Evolutionary conservation across 768 basidiomycete genomes (phyloP).

Genomic region (Mycena venus): DNA sequence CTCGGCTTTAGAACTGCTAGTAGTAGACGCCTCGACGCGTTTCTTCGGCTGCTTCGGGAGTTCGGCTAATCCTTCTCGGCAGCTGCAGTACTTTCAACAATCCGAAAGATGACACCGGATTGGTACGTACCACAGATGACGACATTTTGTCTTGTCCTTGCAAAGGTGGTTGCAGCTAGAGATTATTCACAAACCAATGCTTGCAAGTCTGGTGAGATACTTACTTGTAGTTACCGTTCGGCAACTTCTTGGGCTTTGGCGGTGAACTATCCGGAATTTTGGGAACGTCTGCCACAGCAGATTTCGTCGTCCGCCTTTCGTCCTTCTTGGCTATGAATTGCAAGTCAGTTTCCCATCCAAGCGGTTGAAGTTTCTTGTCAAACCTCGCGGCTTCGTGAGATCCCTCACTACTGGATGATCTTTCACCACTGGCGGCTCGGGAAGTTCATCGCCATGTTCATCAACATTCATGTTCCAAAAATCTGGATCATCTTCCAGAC

Average conservation of each 20-base stretch:
- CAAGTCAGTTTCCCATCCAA: not conserved
- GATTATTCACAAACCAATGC: not conserved
- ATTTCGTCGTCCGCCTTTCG: not conserved
- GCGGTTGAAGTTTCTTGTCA: constrained; percentile 4
- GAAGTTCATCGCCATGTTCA: constrained; percentile 48
- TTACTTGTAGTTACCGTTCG: constrained; percentile 77
- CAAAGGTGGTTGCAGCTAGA: constrained; percentile 84
- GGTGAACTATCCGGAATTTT: not conserved
- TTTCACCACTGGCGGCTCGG: constrained; percentile 39
- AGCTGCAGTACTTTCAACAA: constrained; percentile 58
- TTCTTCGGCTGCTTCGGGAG: constrained; percentile 54
- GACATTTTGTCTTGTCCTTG: constrained; percentile 81
- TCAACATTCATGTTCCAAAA: constrained; percentile 74
- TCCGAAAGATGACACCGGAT: not conserved
- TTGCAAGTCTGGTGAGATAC: constrained; percentile 27
- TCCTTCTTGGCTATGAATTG: constrained; percentile 22
- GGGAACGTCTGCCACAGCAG: not conserved
- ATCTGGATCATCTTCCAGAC: constrained; percentile 76
- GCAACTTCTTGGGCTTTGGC: constrained; percentile 53
- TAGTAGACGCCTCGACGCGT: constrained; percentile 17
- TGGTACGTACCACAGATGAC: constrained; percentile 77
- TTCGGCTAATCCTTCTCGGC: constrained; percentile 75
- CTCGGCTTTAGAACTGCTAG: not conserved
- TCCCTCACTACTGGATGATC: constrained; percentile 54
- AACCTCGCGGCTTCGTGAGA: constrained; percentile 47